A percentile compares a stretch with the other conserved stretches of the same genome.
Conservation (phyloP, 2,329 filamentous ascomycete species). For the Cadophora gregata region DNA sequence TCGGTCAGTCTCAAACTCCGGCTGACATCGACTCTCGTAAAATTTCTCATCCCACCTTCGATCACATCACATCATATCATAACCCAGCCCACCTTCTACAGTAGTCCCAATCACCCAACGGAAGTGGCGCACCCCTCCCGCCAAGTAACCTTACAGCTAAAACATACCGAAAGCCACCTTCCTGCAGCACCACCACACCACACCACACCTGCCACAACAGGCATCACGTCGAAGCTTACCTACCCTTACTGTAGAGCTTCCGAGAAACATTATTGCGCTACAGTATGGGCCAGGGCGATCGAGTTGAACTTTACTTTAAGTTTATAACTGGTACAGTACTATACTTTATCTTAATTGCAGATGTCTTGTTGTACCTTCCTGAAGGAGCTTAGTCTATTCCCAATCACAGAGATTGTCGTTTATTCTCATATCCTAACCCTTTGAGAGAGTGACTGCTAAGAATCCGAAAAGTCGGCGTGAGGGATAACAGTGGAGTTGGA, state of each 20-base stretch:
- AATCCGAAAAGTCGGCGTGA: too few species aligned
- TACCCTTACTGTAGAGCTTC: too few species aligned
- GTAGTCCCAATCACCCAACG: not conserved
- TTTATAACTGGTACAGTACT: too few species aligned
- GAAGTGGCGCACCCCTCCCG: slow-evolving; percentile 5
- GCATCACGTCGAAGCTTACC: slow-evolving; percentile 19
- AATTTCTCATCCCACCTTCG: not conserved
- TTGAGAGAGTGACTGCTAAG: too few species aligned
- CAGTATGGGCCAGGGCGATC: too few species aligned
- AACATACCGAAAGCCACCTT: not conserved
- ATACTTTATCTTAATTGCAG: too few species aligned
- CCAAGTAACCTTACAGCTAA: not conserved
- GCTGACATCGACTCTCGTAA: not conserved
- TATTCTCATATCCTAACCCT: too few species aligned
- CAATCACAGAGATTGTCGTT: too few species aligned
- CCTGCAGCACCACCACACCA: too few species aligned
- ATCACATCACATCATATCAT: not conserved
- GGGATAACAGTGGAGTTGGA: not conserved
- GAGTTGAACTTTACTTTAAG: too few species aligned
- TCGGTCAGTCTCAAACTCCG: not conserved
- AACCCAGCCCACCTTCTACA: not conserved
- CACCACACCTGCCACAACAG: slow-evolving; percentile 18
- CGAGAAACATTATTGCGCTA: too few species aligned
- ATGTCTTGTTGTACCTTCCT: not conserved
- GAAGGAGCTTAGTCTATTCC: not conserved